A percentile compares a stretch with the other conserved stretches of the same genome.
These are phyloP conservation scores for Gymnopilus junonius DNA, from an alignment of 768 basidiomycete genomes.

Conservation along the genomic window DNA sequence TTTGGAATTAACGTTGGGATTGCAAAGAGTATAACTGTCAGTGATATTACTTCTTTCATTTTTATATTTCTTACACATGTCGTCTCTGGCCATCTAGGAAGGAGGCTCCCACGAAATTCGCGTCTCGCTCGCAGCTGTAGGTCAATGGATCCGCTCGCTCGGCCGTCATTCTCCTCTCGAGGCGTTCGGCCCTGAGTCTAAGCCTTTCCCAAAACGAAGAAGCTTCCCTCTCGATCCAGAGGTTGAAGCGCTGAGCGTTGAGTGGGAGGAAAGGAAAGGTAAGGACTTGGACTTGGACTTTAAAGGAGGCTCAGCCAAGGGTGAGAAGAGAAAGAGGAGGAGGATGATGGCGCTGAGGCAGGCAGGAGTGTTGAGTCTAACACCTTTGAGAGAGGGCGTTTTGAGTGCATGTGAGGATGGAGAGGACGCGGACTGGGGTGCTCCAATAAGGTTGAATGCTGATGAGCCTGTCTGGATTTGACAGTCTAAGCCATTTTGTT, in stretches of 20 bases:
- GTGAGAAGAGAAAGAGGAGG: constrained; percentile 12
- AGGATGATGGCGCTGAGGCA: constrained; percentile 50
- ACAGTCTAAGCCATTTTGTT: not conserved
- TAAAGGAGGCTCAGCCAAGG: too few relatives aligned
- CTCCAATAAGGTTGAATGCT: constrained; percentile 33
- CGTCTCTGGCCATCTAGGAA: constrained; percentile 38
- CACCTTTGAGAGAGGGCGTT: constrained; percentile 43
- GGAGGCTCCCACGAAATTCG: constrained; percentile 66
- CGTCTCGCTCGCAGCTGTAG: constrained; percentile 61
- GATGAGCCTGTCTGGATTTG: constrained; percentile 22
- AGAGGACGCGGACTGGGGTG: constrained; percentile 20
- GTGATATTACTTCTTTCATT: not conserved
- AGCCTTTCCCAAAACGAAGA: constrained; percentile 40
- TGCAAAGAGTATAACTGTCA: constrained; percentile 52
- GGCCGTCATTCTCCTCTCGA: constrained; percentile 45
- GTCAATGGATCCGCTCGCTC: constrained; percentile 59
- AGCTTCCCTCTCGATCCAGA: constrained; percentile 17
- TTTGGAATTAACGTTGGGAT: constrained; percentile 63
- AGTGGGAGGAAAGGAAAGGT: constrained; percentile 28
- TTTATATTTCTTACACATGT: not conserved
- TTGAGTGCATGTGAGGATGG: not conserved
- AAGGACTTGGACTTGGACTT: too few relatives aligned
- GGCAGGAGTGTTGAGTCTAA: constrained; percentile 45
- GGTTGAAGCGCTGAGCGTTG: constrained; percentile 42
- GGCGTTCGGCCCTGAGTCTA: constrained; percentile 43